Evolutionary conservation across 345 rosid species (phyloP), one percentile per base, ranked within the genome.

Genomic region (Passiflora organensis): DNA sequence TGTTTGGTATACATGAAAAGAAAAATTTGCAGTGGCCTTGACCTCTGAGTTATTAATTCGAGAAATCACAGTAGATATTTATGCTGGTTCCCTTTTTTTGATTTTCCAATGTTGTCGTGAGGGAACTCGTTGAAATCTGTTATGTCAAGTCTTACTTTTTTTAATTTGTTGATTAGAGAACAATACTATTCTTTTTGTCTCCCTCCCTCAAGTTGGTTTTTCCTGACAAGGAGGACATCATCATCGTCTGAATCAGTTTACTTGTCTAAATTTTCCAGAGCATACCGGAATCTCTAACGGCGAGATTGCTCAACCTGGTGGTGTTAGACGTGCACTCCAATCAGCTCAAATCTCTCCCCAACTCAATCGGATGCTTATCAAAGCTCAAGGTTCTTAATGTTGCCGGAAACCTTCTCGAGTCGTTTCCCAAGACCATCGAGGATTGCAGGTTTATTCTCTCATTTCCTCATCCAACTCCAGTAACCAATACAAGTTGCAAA

Each of bases 281-380:
- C 28, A 83, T 91, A 74, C 91, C 95, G 16, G 97, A 91, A 64
- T 91, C 97, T 0, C 58, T 87, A 22, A 80, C 79, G 16, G 96
- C 95, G 9, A 82, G 96, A 73, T 67, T 91, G 60, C 74, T 91
- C 20, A 91, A 91, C 60, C 61, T 83, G 67, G 75, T 78, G 69
- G 85, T 70, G 65, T 58, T 91, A 66, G 97, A 91, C 59, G 86
- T 75, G 57, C 95, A 79, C 68, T 91, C 97, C 0, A 91, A 91
- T 59, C 90, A 83, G 66, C 79, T 87, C 5, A 79, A 78, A 68
- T 69, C 72, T 48, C 80, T 91, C 21, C 97, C 96, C 0, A 83
- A 85, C 53, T 91, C 97, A 19, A 75, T 87, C 4, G 96, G 96
- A 1, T 87, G 96, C 65, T 80, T 91, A 46, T 79, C 85, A 0